phyloP scores from a whole-genome alignment of 73 alveolate genomes.

The Loxodes magnus region DNA sequence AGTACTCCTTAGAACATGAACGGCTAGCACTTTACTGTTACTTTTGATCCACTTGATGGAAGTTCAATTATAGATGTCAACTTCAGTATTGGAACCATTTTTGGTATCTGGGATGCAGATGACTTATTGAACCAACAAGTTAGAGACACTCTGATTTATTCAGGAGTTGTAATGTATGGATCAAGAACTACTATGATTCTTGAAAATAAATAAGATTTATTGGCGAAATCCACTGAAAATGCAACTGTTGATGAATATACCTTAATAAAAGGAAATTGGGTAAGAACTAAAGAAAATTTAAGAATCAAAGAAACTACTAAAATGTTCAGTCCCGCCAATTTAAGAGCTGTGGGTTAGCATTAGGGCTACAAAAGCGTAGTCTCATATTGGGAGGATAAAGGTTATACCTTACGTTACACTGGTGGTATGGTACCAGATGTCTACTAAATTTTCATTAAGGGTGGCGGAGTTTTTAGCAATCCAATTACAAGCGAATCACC shows the following conservation, averaged over 20 bases:
- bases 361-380: constrained; percentile 38
- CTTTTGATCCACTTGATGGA: constrained; percentile 71
- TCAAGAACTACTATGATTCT: constrained; percentile 48
- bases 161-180: constrained; percentile 54
- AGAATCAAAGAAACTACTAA: constrained; percentile 45
- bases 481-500: constrained; percentile 36
- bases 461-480: constrained; percentile 60
- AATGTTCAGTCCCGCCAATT: constrained; percentile 75
- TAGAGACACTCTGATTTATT: constrained; percentile 37
- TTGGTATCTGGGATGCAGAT: constrained; percentile 48
- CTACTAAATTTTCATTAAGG: constrained; percentile 72
- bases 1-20: constrained; percentile 23
- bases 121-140: constrained; percentile 40
- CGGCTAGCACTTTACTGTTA: constrained; percentile 38
- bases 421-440: constrained; percentile 88
- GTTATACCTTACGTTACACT: constrained; percentile 69
- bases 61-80: constrained; percentile 48
- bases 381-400: constrained; percentile 51
- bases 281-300: constrained; percentile 43
- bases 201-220: constrained; percentile 30
- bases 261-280: constrained; percentile 29
- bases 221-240: constrained; percentile 35
- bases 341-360: constrained; percentile 46
- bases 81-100: constrained; percentile 58
- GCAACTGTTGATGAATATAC: constrained; percentile 5